Conservation (phyloP, 345 rosid genomes). For the Fremontodendron californicum region DNA sequence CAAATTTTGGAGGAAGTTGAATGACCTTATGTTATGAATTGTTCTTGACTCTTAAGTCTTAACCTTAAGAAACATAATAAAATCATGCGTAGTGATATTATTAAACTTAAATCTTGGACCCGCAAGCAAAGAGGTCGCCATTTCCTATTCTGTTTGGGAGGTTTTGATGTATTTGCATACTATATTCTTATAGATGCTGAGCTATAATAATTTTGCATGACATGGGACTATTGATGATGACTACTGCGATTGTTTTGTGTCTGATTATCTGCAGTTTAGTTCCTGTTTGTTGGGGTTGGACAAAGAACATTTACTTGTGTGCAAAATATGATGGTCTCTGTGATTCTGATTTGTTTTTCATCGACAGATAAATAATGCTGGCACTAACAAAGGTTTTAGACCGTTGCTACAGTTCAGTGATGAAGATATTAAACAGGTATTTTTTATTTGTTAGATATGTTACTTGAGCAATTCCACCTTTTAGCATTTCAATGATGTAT, state of each 20-base stretch:
- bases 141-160: not conserved
- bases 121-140: not conserved
- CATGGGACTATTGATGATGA: not conserved
- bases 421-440: conserved; percentile 83
- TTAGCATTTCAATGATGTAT: not conserved
- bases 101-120: not conserved
- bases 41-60: not conserved
- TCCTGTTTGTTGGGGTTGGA: not conserved
- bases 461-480: not conserved
- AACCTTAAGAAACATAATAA: not conserved
- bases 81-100: not conserved
- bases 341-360: not conserved
- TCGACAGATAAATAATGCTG: conserved; percentile 84
- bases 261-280: not conserved
- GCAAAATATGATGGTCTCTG: not conserved
- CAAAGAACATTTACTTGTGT: not conserved
- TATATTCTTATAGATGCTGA: not conserved
- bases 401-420: conserved; percentile 81
- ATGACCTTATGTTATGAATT: not conserved
- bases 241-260: not conserved
- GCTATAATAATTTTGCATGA: not conserved
- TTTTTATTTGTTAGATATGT: not conserved
- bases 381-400: conserved; percentile 91
- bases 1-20: not conserved
- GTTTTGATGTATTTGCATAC: not conserved